Evolutionary conservation across 164 flowering plant species (phyloP).

Genomic region (Liriodendron chinense): DNA sequence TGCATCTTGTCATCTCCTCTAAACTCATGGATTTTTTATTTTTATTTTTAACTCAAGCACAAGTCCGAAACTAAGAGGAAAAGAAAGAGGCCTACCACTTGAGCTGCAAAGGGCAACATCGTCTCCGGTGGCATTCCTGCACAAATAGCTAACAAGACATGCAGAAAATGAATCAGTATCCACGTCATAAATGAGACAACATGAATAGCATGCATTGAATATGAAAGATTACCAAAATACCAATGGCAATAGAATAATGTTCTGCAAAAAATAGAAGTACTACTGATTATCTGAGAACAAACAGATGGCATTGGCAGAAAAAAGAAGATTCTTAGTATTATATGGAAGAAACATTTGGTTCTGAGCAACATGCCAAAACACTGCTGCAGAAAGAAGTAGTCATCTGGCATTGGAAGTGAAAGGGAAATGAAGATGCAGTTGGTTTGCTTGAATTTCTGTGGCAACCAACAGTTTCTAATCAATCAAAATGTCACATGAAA

Average conservation of each 20-base stretch:
- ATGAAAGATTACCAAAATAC: background rate
- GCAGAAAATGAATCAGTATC: background rate
- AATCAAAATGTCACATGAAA: too few relatives aligned
- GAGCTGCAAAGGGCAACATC: constrained; percentile 88
- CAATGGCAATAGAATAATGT: background rate
- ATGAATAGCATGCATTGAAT: background rate
- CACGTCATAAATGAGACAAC: background rate
- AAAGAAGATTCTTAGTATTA: too few relatives aligned
- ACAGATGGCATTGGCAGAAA: too few relatives aligned
- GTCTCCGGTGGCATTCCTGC: constrained; percentile 70
- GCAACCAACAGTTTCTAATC: too few relatives aligned
- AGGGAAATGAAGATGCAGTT: too few relatives aligned
- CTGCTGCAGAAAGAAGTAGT: too few relatives aligned
- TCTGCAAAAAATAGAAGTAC: background rate
- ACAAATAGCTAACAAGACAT: constrained; percentile 54
- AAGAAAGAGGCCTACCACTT: constrained; percentile 58
- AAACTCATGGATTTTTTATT: too few relatives aligned
- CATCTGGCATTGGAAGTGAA: too few relatives aligned
- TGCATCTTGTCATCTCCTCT: too few relatives aligned
- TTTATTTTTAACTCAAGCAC: background rate
- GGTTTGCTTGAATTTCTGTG: too few relatives aligned
- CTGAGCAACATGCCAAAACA: too few relatives aligned
- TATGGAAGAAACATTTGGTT: too few relatives aligned
- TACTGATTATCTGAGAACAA: background rate
- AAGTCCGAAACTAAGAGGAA: background rate